Base-by-base conservation (phyloP, 1,284 basidiomycete genomes). In the Erythrobasidium hasegawianum region DNA sequence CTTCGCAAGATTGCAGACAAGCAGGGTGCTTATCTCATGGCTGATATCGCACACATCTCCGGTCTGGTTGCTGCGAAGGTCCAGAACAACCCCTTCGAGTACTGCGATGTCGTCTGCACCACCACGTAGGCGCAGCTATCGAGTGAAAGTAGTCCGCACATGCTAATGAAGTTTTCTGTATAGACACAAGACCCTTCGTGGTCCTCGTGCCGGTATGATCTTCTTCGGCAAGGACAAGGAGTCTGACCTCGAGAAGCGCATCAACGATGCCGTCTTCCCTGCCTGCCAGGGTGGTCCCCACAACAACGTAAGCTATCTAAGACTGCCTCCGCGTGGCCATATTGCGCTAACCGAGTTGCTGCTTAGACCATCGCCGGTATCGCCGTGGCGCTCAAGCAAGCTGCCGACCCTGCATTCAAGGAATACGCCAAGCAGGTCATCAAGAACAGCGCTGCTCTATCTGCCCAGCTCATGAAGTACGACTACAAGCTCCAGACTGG, bases 261-360 rank as follows among this genome's bases (percentile, higher is more conserved):
- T 99, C 76, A 98, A 98, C 79, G 90, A 94, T 54, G 93, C 96
- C 70, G 96, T 99, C 73, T 99, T 99, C 87, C 96, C 96, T 66
- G 96, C 96, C 52, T 98, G 95, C 85, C 96, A 98, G 82, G 96
- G 96, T 81, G 96, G 96, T 59, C 96, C 96, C 57, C 96, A 98
- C 84, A 98, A 98, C 84, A 95, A 97, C 83, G 87, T 89, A 71
- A 65, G 84, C 22, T 24, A 47, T 7, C 16, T 41, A 41, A 41
- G 10, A n/a, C n/a, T n/a, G n/a, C n/a, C n/a, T n/a, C n/a, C n/a
- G n/a, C n/a, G n/a, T n/a, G 38, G 18, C 33, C 26, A n/a, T 45
- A 26, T 27, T 18, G 20, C 33, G 33, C 33, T 56, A 14, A 26
- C 53, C 0, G 9, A 40, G 10, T 67, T 54, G 29, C 41, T 33